Conservation (phyloP, 1,284 basidiomycete species). For the Ustilago hordei region DNA sequence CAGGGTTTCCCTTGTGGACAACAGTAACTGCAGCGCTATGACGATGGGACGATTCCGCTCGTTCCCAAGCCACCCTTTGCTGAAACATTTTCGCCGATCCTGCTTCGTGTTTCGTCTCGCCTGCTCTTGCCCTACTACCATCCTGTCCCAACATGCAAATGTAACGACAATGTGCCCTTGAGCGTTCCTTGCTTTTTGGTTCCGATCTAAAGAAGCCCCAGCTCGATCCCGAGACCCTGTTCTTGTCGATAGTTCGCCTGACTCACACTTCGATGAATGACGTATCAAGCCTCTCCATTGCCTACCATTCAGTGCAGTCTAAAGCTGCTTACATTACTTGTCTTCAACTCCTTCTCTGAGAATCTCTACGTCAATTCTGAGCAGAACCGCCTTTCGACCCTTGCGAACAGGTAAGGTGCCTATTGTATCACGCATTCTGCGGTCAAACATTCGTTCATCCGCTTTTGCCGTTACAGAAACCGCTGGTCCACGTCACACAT, state of each 20-base stretch:
- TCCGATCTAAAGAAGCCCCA: conserved; percentile 10
- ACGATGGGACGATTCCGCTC: conserved; percentile 13
- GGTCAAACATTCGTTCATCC: not conserved
- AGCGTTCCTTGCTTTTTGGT: not conserved
- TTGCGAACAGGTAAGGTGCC: not conserved
- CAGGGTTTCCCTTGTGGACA: conserved; percentile 24
- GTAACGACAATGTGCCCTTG: not conserved
- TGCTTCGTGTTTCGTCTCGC: conserved; percentile 19
- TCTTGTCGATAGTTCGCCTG: conserved; percentile 7
- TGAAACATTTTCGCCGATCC: conserved; percentile 4
- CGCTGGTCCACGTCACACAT: conserved; percentile 6
- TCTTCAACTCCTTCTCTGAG: not conserved
- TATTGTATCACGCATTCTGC: not conserved
- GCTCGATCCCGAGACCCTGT: conserved; percentile 34
- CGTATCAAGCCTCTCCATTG: conserved; percentile 13
- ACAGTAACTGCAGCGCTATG: conserved; percentile 5
- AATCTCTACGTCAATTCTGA: not conserved
- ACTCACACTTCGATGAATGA: conserved; percentile 16
- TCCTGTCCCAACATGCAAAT: not conserved
- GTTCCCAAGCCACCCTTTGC: not conserved
- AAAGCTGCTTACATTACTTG: not conserved
- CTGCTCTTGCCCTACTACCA: not conserved
- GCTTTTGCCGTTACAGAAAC: conserved; percentile 4
- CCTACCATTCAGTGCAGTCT: not conserved
- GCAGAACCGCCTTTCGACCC: not conserved